phyloP scores from a whole-genome alignment of 23 red algal species.

The Gracilaria caudata region DNA sequence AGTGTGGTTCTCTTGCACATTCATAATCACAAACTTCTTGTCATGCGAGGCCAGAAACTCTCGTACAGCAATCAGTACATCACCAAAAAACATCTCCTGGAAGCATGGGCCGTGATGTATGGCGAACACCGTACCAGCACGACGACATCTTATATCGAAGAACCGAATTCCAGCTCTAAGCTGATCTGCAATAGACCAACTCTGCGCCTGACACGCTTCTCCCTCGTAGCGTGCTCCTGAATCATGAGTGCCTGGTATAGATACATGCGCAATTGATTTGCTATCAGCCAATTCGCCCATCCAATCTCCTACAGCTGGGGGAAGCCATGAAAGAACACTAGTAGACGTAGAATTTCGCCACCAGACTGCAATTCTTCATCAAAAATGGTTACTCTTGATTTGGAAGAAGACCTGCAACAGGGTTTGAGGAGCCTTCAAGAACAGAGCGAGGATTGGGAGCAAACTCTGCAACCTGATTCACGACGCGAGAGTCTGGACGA shows the following conservation, averaged over 20 bases:
- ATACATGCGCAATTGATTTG: constrained; percentile 38
- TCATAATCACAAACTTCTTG: constrained; percentile 43
- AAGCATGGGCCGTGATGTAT: constrained; percentile 60
- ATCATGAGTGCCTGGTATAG: constrained; percentile 60
- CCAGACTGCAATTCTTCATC: background rate
- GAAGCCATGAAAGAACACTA: constrained; percentile 29
- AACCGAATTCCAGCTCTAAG: constrained; percentile 46
- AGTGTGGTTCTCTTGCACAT: constrained; percentile 39
- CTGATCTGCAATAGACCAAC: constrained; percentile 49
- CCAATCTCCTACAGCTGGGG: constrained; percentile 19
- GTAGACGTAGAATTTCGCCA: background rate
- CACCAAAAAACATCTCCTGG: constrained; percentile 54
- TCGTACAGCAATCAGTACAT: constrained; percentile 22
- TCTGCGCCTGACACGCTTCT: constrained; percentile 25
- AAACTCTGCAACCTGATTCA: background rate
- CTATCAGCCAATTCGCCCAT: constrained; percentile 24
- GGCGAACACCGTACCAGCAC: constrained; percentile 38
- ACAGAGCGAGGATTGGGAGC: background rate
- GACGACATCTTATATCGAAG: constrained; percentile 55
- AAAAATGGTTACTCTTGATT: background rate
- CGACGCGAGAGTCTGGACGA: background rate
- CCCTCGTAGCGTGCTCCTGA: constrained; percentile 39
- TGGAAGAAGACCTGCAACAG: background rate
- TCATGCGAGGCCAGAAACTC: constrained; percentile 23
- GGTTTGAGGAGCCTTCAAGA: background rate